Evolutionary conservation across 2,329 filamentous ascomycete genomes (phyloP), one percentile per base, ranked within the genome.

Genomic region (Cyphellophora europaea): DNA sequence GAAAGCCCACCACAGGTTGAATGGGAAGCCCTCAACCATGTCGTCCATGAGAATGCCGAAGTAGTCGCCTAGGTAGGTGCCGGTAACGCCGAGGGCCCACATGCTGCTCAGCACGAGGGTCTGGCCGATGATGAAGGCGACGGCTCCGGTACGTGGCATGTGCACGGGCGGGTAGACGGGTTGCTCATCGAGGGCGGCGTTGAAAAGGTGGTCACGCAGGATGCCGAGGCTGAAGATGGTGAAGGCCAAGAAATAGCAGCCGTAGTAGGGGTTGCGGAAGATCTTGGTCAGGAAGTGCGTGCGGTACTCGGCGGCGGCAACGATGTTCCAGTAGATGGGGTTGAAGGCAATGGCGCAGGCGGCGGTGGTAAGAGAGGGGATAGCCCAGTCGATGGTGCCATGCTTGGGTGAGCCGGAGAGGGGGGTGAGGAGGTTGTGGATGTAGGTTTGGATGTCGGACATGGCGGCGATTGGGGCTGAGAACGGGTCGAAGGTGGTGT

Each of bases 31-130:
- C 10, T 87, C 93, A 34, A 98, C 88, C 52, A 89, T 89, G 49
- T 81, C 67, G 56, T 96, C 89, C 87, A 95, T 93, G 47, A 98
- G 71, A 58, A 96, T 95, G 49, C 91, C 91, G 57, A 96, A 98
- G 70, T 98, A 98, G 67, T 98, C 91, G 50, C 91, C 91, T 21
- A 98, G 70, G 58, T 95, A 98, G 23, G 91, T 98, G 44, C 91
- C 91, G 1, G 87, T 95, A 53, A 98, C 77, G 38, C 91, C 91
- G 27, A 98, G 77, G 19, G 79, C 82, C 77, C 79, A 95, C 63
- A 93, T 96, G 42, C 83, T 91, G 19, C 81, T 80, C 33, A 96
- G 52, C 32, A 98, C 91, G 21, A 98, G 76, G 33, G 82, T 61
- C 59, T 94, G 95, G 39, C 91, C 91, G 23, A 65, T 55, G 17